phyloP scores from a whole-genome alignment of 2,329 filamentous ascomycete species.

The Trichoderma cornu-damae region DNA sequence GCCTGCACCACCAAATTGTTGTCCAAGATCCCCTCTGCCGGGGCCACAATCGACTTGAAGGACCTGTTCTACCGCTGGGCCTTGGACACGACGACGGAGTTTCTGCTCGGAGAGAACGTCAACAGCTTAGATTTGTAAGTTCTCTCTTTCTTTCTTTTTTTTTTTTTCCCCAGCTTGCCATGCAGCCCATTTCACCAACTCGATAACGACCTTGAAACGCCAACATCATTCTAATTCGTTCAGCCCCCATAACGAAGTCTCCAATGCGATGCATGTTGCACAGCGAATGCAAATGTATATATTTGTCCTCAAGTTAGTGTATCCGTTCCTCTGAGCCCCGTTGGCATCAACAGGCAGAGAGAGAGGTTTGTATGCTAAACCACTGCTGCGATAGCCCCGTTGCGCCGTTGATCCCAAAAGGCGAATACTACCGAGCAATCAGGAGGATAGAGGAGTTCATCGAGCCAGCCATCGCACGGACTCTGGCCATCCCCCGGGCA shows the following conservation, averaged over 20 bases:
- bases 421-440: conserved; percentile 57
- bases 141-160: no score
- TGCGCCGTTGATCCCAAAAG: conserved; percentile 52
- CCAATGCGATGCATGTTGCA: conserved; percentile 63
- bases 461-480: conserved; percentile 61
- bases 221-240: not conserved
- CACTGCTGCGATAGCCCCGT: conserved; percentile 49
- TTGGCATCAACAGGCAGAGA: not conserved
- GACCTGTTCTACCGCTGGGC: conserved; percentile 61
- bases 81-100: conserved; percentile 62
- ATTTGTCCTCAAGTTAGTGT: conserved; percentile 40
- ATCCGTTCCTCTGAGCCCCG: not conserved
- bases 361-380: no score
- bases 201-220: no score
- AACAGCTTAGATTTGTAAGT: conserved; percentile 40
- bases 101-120: conserved; percentile 58
- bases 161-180: no score
- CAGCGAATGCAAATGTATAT: conserved; percentile 62
- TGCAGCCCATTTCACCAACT: no score
- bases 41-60: conserved; percentile 54
- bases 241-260: conserved; percentile 55
- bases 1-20: conserved; percentile 54
- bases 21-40: conserved; percentile 50
- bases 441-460: conserved; percentile 64
- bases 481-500: conserved; percentile 55